phyloP scores from a whole-genome alignment of 2,329 filamentous ascomycete species.

The Juglanconis oblonga region DNA sequence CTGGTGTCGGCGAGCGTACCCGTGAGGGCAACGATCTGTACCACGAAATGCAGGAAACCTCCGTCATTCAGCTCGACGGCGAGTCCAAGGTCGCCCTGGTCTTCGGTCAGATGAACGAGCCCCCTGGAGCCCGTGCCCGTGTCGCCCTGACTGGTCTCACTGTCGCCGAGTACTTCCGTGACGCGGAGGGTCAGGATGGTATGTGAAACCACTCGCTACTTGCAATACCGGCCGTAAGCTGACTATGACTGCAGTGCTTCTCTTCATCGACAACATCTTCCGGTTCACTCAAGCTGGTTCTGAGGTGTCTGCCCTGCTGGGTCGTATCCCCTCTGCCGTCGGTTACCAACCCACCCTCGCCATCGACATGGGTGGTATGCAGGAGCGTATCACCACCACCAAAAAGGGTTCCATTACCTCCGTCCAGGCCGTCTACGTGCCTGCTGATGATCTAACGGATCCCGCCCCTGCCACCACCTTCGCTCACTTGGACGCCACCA shows the following conservation, averaged over 20 bases:
- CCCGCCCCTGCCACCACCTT: conserved; percentile 99
- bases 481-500: conserved; percentile 99
- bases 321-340: conserved; percentile 99
- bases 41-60: conserved; percentile 99
- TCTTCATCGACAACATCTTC: conserved; percentile 99
- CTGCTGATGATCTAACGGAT: conserved; percentile 99
- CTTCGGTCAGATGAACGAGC: conserved; percentile 99
- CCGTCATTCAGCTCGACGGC: conserved; percentile 98
- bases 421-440: conserved; percentile 99
- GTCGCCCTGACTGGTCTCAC: conserved; percentile 91
- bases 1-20: conserved; percentile 99
- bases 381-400: conserved; percentile 99
- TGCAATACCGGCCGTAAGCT: conserved; percentile 18
- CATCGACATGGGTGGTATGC: conserved; percentile 99
- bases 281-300: conserved; percentile 99
- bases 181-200: conserved; percentile 81
- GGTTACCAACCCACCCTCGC: conserved; percentile 99
- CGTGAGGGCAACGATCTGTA: conserved; percentile 99
- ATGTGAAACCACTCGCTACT: conserved; percentile 29
- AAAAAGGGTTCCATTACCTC: conserved; percentile 99
- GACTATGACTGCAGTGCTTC: conserved; percentile 63
- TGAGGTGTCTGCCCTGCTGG: conserved; percentile 97
- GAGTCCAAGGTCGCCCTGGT: conserved; percentile 99
- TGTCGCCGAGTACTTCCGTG: conserved; percentile 79
- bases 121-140: conserved; percentile 98